These are phyloP conservation scores for Cutaneotrichosporon curvatum DNA, from an alignment of 1,284 basidiomycete genomes.

Conservation along the genomic window DNA sequence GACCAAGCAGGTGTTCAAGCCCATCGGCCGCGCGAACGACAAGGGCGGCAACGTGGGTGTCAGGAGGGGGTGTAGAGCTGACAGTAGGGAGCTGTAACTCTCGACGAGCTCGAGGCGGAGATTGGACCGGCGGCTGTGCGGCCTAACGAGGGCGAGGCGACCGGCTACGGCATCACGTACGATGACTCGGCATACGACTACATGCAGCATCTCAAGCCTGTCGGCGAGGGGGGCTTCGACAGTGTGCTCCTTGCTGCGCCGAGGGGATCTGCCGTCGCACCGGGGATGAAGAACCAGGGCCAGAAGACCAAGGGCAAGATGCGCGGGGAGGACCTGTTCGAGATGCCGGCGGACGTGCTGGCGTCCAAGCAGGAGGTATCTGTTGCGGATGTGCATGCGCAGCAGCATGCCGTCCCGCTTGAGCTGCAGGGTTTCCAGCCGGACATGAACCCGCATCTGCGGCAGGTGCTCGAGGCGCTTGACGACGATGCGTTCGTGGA, in stretches of 20 bases:
- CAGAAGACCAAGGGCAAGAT: constrained; percentile 31
- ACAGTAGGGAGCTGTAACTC: constrained; percentile 42
- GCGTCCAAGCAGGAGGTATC: constrained; percentile 67
- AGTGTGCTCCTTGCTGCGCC: constrained; percentile 62
- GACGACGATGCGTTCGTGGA: constrained; percentile 90
- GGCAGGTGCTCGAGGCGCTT: constrained; percentile 87
- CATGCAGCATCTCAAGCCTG: constrained; percentile 85
- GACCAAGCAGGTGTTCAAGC: constrained; percentile 78
- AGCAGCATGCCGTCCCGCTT: constrained; percentile 63
- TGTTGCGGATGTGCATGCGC: constrained; percentile 57
- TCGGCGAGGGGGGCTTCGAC: constrained; percentile 64
- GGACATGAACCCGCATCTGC: constrained; percentile 91
- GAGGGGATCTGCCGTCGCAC: constrained; percentile 36
- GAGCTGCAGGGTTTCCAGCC: constrained; percentile 85
- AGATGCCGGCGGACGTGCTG: constrained; percentile 62
- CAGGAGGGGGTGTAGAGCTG: not conserved
- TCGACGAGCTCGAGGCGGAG: constrained; percentile 53
- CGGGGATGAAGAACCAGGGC: constrained; percentile 30
- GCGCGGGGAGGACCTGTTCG: constrained; percentile 32
- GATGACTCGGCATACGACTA: constrained; percentile 99
- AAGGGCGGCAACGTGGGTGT: constrained; percentile 35
- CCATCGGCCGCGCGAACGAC: constrained; percentile 63
- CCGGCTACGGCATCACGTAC: constrained; percentile 84
- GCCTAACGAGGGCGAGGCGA: constrained; percentile 68
- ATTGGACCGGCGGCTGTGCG: constrained; percentile 33